Evolutionary conservation across 352 stramenopile genomes (phyloP).

Genomic region (Pythium pectinolyticum): DNA sequence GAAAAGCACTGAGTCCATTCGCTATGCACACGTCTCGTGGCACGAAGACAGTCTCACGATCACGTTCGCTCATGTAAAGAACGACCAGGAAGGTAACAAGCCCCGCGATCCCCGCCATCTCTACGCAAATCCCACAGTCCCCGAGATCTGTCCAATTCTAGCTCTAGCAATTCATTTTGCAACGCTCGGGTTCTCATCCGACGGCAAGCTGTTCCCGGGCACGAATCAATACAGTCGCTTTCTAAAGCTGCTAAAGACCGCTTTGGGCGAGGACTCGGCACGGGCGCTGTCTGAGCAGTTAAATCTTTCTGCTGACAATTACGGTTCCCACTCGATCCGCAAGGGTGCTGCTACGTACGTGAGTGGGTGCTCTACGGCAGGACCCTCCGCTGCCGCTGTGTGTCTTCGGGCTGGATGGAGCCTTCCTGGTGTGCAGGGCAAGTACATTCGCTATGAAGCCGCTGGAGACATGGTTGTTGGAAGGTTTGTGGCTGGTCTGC

Average conservation of each 20-base stretch:
- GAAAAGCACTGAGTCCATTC: not conserved
- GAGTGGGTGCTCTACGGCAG: too few species aligned
- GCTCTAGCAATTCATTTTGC: conserved; percentile 23
- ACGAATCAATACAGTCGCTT: conserved; percentile 32
- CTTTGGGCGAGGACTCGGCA: too few species aligned
- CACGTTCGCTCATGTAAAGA: conserved; percentile 33
- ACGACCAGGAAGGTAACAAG: conserved; percentile 29
- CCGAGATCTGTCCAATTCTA: conserved; percentile 26
- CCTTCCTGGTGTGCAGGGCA: too few species aligned
- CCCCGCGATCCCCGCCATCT: conserved; percentile 24
- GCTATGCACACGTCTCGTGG: not conserved
- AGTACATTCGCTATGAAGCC: too few species aligned
- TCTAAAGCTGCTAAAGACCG: conserved; percentile 23
- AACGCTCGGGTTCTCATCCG: conserved; percentile 13
- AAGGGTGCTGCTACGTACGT: too few species aligned
- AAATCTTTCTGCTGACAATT: too few species aligned
- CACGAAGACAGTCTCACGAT: conserved; percentile 5
- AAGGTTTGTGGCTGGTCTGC: too few species aligned
- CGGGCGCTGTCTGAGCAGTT: too few species aligned
- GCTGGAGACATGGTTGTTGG: too few species aligned
- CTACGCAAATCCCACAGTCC: conserved; percentile 31
- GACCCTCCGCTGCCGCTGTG: too few species aligned
- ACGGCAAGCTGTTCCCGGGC: conserved; percentile 24
- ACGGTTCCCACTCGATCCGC: too few species aligned
- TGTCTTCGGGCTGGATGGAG: too few species aligned